Base-by-base conservation (phyloP, 2,329 filamentous ascomycete species). In the Aspergillus viridinutans region DNA sequence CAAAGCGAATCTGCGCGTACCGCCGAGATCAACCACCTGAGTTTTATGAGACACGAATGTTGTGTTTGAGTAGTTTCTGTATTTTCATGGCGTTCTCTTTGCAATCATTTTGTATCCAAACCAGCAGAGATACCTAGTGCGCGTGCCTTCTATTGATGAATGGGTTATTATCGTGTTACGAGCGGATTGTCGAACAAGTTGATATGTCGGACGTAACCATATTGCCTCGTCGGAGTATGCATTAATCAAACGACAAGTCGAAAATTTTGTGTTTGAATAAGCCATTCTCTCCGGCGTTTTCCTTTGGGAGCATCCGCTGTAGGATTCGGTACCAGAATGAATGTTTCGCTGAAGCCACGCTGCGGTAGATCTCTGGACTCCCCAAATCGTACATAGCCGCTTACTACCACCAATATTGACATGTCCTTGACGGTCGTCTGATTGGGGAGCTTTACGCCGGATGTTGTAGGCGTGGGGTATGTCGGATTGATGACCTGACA, bases 311-410 rank as follows among this genome's bases (percentile, higher is more conserved):
- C 77, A 0, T 73, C 85, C 82, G 74, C 59, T 10, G 67, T 63
- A 17, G 71, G 66, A 58, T 90, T 90, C 7, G 92, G 90, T 40
- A 93, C 89, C 54, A 96, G 78, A 25, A 95, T 83, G 70, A 96
- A 88, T 0, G 83, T 87, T 72, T 96, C 92, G 67, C 85, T 88
- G 72, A 96, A 96, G 38, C 84, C 85, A 63, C 85, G 85, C 71
- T 85, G 82, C 14, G 82, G 82, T 14, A 84, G 83, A 29, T 87
- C 83, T 63, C 81, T 81, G 48, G 74, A 71, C 57, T 84, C 83
- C 50, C 86, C 86, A 67, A 89, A 88, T 61, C 85, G 82, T 40
- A 95, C 85, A 60, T 80, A 84, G 4, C 91, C 91, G 67, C 84
- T 89, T 53, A 91, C 85, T 57, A 87, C 82, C n/a, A 95, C 83